A percentile compares a stretch with the other conserved stretches of the same genome.
phyloP scores from a whole-genome alignment of 306 rosid species.

The Acmispon strigosus region DNA sequence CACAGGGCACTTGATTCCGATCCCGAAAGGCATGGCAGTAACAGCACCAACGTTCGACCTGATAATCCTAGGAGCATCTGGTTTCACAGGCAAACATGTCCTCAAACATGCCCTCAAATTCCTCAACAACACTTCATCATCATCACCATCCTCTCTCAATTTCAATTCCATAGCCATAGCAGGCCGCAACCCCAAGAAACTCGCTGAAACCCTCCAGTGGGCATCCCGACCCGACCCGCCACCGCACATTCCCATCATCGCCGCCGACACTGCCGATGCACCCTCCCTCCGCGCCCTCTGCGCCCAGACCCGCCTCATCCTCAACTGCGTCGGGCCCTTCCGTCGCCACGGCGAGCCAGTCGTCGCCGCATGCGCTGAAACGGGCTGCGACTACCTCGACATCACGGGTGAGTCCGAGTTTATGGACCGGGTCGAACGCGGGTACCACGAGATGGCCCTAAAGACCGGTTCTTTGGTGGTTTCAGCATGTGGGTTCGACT shows the following conservation, averaged over 20 bases:
- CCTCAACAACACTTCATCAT: conserved; percentile 17
- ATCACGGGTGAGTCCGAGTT: conserved; percentile 89
- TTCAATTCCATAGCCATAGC: conserved; percentile 69
- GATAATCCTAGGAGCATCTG: conserved; percentile 76
- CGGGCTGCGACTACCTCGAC: conserved; percentile 76
- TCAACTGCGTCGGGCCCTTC: conserved; percentile 92
- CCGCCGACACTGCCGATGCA: conserved; percentile 57
- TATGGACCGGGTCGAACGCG: conserved; percentile 67
- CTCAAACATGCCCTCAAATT: conserved; percentile 68
- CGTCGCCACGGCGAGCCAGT: conserved; percentile 79
- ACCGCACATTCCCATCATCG: conserved; percentile 45
- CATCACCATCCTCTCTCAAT: conserved; percentile 41
- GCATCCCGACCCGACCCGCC: conserved; percentile 53
- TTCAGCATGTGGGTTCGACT: conserved; percentile 90
- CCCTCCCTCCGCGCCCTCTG: conserved; percentile 59
- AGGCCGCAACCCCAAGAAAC: conserved; percentile 52
- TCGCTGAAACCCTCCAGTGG: conserved; percentile 63
- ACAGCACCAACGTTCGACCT: conserved; percentile 37
- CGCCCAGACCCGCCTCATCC: conserved; percentile 53
- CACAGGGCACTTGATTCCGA: no score
- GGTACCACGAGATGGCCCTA: conserved; percentile 33
- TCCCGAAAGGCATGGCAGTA: no score
- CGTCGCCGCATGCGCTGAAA: conserved; percentile 59
- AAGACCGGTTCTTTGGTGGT: conserved; percentile 58
- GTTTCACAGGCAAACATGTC: conserved; percentile 84